Conservation (phyloP, 371 early-diverging fungal genomes). For the Zopfochytrium polystomum region DNA sequence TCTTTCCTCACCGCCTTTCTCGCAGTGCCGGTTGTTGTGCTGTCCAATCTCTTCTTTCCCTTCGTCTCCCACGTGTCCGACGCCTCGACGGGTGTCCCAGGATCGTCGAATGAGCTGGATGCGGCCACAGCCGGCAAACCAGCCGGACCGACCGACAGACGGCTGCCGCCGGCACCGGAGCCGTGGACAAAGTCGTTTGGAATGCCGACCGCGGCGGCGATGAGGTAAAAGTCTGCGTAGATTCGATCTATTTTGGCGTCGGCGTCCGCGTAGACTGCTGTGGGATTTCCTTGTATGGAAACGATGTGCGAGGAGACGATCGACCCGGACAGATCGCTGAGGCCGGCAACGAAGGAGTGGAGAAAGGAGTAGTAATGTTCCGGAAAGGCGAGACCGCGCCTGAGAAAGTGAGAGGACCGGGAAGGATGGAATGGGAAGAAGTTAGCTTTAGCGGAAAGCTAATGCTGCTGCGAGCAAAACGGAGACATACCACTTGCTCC, state of each 20-base stretch:
- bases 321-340: slow-evolving; percentile 48
- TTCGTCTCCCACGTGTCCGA: neutral
- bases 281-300: slow-evolving; percentile 5
- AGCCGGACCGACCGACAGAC: too few relatives aligned
- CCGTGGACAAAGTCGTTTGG: neutral
- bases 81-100: neutral
- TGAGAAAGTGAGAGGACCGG: slow-evolving; percentile 16
- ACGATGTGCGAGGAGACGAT: slow-evolving; percentile 8
- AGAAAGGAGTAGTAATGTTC: slow-evolving; percentile 65
- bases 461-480: neutral
- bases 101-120: too few relatives aligned
- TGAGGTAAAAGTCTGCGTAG: slow-evolving; percentile 72
- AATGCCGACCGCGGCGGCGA: slow-evolving; percentile 46
- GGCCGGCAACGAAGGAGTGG: slow-evolving; percentile 68
- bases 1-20: neutral
- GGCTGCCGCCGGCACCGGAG: neutral
- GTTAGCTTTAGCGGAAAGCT: neutral
- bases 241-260: slow-evolving; percentile 77
- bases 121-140: too few relatives aligned
- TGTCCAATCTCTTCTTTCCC: neutral
- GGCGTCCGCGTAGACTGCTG: slow-evolving; percentile 37
- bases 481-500: slow-evolving; percentile 61
- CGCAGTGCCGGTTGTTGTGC: too few relatives aligned
- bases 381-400: slow-evolving; percentile 76
- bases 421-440: too few relatives aligned